A percentile compares a stretch with the other conserved stretches of the same genome.
phyloP scores from a whole-genome alignment of 2,329 filamentous ascomycete species.

The Fusarium concolor region DNA sequence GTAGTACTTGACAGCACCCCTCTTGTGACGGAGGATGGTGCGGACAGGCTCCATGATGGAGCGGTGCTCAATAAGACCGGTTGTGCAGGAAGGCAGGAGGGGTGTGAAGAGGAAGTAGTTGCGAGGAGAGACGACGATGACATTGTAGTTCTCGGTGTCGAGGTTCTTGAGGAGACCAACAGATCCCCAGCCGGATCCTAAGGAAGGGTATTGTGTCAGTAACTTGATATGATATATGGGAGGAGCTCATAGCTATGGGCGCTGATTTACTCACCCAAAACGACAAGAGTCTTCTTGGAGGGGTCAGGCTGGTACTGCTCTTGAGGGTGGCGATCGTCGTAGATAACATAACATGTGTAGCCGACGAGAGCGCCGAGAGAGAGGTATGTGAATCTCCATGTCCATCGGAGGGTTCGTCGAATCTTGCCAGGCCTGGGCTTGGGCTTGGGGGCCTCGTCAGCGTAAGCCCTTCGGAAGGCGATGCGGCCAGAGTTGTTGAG shows the following conservation, averaged over 20 bases:
- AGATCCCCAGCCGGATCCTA: slow-evolving; percentile 95
- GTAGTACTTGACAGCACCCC: slow-evolving; percentile 93
- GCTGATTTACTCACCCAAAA: slow-evolving; percentile 76
- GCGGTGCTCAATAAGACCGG: slow-evolving; percentile 96
- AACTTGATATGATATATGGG: slow-evolving; percentile 22
- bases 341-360: slow-evolving; percentile 84
- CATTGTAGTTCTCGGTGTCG: slow-evolving; percentile 99
- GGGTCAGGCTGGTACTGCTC: slow-evolving; percentile 85
- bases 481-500: slow-evolving; percentile 53
- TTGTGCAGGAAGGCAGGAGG: slow-evolving; percentile 95
- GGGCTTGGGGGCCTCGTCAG: slow-evolving; percentile 62
- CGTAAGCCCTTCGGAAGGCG: slow-evolving; percentile 60
- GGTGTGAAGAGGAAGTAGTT: slow-evolving; percentile 99
- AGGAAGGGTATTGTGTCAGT: slow-evolving; percentile 40
- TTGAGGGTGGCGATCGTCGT: slow-evolving; percentile 81
- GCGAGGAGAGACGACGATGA: slow-evolving; percentile 95
- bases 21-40: slow-evolving; percentile 95
- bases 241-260: slow-evolving; percentile 11
- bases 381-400: slow-evolving; percentile 86
- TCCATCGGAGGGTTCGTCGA: slow-evolving; percentile 76
- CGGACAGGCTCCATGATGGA: slow-evolving; percentile 99
- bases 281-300: slow-evolving; percentile 94
- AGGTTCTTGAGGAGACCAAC: slow-evolving; percentile 98
- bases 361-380: slow-evolving; percentile 75
- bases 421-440: slow-evolving; percentile 69